phyloP scores from a whole-genome alignment of 2,329 filamentous ascomycete species.

The Aspergillus sp. region DNA sequence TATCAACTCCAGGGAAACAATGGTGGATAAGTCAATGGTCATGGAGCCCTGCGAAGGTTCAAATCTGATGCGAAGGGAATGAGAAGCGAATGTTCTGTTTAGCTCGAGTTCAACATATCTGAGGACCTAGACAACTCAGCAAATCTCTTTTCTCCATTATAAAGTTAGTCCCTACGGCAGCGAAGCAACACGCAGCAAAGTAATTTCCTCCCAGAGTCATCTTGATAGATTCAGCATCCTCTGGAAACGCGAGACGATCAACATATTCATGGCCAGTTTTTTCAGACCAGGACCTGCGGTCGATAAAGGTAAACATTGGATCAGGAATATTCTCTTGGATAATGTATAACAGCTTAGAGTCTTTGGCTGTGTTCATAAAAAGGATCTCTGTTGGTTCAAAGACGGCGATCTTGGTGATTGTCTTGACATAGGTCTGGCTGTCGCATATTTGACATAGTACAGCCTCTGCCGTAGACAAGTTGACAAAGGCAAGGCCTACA shows the following conservation, averaged over 20 bases:
- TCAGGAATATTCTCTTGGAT: constrained; percentile 67
- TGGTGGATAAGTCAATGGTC: constrained; percentile 90
- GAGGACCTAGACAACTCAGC: constrained; percentile 55
- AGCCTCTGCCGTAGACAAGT: constrained; percentile 77
- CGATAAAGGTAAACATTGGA: constrained; percentile 59
- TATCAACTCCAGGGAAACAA: constrained; percentile 81
- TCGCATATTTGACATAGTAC: constrained; percentile 89
- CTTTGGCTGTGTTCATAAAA: constrained; percentile 67
- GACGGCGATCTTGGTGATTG: constrained; percentile 78
- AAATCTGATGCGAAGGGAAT: constrained; percentile 81
- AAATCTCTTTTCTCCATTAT: neutral
- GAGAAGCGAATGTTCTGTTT: constrained; percentile 63
- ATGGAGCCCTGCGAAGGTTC: constrained; percentile 86
- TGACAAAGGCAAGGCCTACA: constrained; percentile 81
- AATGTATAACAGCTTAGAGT: constrained; percentile 70
- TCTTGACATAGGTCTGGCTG: constrained; percentile 84
- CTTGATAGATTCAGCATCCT: constrained; percentile 77
- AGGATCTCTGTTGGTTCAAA: constrained; percentile 76
- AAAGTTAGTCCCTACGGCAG: constrained; percentile 58
- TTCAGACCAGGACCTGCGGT: constrained; percentile 82
- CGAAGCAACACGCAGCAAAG: constrained; percentile 78
- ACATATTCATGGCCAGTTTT: constrained; percentile 71
- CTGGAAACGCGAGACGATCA: constrained; percentile 69
- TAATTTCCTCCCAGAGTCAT: constrained; percentile 77
- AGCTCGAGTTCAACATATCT: constrained; percentile 74